These are phyloP conservation scores for Aspergillus kassunensis DNA, from an alignment of 495 filamentous ascomycete genomes.

Conservation along the genomic window DNA sequence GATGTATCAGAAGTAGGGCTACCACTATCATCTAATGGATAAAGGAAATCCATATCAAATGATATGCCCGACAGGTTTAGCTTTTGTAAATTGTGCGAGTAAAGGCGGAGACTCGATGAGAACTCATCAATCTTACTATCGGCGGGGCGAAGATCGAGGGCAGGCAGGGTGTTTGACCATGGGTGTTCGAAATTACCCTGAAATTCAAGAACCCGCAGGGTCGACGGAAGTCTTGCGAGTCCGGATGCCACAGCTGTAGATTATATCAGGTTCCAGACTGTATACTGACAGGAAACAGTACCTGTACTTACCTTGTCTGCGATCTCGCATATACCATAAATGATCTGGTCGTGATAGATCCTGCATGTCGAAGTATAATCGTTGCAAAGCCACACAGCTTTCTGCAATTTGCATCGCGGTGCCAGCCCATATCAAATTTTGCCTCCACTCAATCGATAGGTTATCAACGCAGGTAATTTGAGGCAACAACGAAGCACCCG, in stretches of 20 bases:
- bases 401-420: background rate
- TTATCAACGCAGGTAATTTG: background rate
- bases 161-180: background rate
- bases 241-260: background rate
- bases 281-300: background rate
- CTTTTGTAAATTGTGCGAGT: background rate
- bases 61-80: background rate
- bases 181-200: background rate
- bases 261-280: background rate
- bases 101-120: background rate
- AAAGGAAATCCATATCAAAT: background rate
- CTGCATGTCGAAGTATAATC: background rate
- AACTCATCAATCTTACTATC: background rate
- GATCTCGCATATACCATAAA: background rate
- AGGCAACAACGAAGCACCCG: background rate
- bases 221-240: background rate
- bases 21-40: background rate
- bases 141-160: background rate
- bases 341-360: background rate
- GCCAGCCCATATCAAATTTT: background rate
- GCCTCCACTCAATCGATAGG: background rate
- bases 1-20: background rate
- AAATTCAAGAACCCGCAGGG: background rate
- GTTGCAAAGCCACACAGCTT: background rate
- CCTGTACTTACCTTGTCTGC: constrained; percentile 1